These are phyloP conservation scores for Termitomyces sp. DNA, from an alignment of 768 basidiomycete genomes.

Conservation along the genomic window DNA sequence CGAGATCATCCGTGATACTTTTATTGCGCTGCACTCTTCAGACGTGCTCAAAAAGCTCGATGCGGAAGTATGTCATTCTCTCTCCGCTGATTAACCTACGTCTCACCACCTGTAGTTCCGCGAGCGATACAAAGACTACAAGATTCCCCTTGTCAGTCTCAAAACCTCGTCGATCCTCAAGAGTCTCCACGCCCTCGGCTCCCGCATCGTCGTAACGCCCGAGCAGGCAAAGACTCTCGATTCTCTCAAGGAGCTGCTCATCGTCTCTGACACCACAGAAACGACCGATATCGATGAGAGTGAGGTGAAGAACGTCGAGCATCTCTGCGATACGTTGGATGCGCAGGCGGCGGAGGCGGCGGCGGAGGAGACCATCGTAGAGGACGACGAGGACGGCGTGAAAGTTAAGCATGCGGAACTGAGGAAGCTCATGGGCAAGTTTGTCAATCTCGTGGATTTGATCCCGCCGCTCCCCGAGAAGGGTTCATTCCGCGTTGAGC, in stretches of 20 bases:
- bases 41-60: slow-evolving; percentile 74
- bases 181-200: slow-evolving; percentile 40
- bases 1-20: slow-evolving; percentile 84
- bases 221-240: slow-evolving; percentile 33
- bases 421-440: slow-evolving; percentile 45
- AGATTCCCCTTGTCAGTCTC: slow-evolving; percentile 55
- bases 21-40: slow-evolving; percentile 87
- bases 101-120: slow-evolving; percentile 47
- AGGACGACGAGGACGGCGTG: slow-evolving; percentile 20
- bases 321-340: slow-evolving; percentile 7
- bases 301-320: slow-evolving; percentile 12
- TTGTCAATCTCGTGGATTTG: slow-evolving; percentile 69
- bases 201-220: slow-evolving; percentile 36
- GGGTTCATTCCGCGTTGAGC: slow-evolving; percentile 80
- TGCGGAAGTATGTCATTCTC: slow-evolving; percentile 56
- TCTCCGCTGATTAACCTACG: neutral
- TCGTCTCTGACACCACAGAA: slow-evolving; percentile 30
- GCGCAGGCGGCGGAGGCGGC: slow-evolving; percentile 18
- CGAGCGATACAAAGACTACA: slow-evolving; percentile 72
- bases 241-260: slow-evolving; percentile 30
- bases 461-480: slow-evolving; percentile 81
- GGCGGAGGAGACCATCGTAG: slow-evolving; percentile 18
- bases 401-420: slow-evolving; percentile 21
- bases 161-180: slow-evolving; percentile 31
- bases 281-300: slow-evolving; percentile 29